Evolutionary conservation across 2,329 filamentous ascomycete species (phyloP), one percentile per base, ranked within the genome.

Genomic region (Penicillium sp.): DNA sequence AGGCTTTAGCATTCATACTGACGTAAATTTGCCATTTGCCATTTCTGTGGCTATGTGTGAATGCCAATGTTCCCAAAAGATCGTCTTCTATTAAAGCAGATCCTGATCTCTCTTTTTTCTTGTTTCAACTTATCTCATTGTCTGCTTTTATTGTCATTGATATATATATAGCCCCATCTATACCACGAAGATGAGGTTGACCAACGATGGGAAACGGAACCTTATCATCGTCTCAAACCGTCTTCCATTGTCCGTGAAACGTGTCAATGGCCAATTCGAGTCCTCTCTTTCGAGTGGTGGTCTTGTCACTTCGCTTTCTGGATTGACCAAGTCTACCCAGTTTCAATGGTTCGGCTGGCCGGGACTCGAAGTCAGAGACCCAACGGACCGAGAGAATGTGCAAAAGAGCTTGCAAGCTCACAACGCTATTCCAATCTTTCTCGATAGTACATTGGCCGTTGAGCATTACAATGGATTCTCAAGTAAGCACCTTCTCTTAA

Each of bases 281-380:
- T 93, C 95, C 72, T 88, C 86, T 67, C 90, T 95, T 83, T 96
- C 91, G 41, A 96, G 92, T 10, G 92, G 92, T 52, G 92, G 92
- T 11, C 83, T 97, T 19, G 92, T 97, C 66, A 96, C 90, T 27
- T 91, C 92, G 19, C 79, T 97, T 50, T 93, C 90, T 53, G 92
- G 92, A 23, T 78, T 97, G 47, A 87, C 89, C 66, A 96, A 96
- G 75, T 88, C 89, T 4, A 95, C 90, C 18, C 89, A 86, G 63
- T 96, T 96, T 73, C 88, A 90, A 69, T 97, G 93, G 92, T 97
- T 96, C 74, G 93, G 92, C 58, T 97, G 93, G 93, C 91, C 93
- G 0, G 92, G 93, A 14, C 78, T 94, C 16, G 89, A 95, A 72
- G 85, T 96, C 1, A 89, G 90, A 38, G 89, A 94, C 55, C 80